Base-by-base conservation (phyloP, 805 yeast genomes). In the Schwanniomyces sp. region DNA sequence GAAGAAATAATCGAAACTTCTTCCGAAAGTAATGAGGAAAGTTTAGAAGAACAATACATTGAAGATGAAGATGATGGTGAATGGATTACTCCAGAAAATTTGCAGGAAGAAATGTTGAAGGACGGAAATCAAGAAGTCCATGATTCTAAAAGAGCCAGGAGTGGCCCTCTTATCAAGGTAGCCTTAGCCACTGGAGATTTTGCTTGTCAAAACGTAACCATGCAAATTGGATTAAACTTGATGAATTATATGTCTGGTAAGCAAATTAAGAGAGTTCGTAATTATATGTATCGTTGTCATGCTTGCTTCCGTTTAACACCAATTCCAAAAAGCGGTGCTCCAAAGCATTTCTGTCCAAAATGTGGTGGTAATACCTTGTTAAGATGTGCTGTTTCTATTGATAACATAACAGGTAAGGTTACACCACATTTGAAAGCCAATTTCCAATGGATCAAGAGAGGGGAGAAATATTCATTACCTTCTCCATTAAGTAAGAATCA, bases 151-250 rank as follows among this genome's bases (percentile, higher is more conserved):
- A 58, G 62, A 14, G 40, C 29, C 3, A 67, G 61, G 3, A 48
- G 57, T 2, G 61, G 54, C 5, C 58, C 69, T 9, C 56, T 69
- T n/a, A 77, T 85, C 48, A 80, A 84, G 52, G 94, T 86, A 16
- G 99, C 97, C 2, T 69, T 94, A 43, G 85, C 96, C 0, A 87
- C 97, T 0, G 96, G 96, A 25, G 99, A 94, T 80, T 94, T 92
- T 71, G 98, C 99, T 2, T 89, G 92, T 59, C 99, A 94, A 67
- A 94, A 94, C 67, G 96, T 91, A 12, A 81, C 96, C 0, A 76
- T 94, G 70, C 98, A 92, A 66, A 78, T 94, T 57, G 97, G 97
- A 5, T 67, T 94, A 48, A 86, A 88, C 54, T 74, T 92, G 55
- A 86, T 94, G 83, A 91, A 91, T 66, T 75, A 88, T 21, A 78